phyloP scores from a whole-genome alignment of 306 rosid genomes.

The Quercus agrifolia region DNA sequence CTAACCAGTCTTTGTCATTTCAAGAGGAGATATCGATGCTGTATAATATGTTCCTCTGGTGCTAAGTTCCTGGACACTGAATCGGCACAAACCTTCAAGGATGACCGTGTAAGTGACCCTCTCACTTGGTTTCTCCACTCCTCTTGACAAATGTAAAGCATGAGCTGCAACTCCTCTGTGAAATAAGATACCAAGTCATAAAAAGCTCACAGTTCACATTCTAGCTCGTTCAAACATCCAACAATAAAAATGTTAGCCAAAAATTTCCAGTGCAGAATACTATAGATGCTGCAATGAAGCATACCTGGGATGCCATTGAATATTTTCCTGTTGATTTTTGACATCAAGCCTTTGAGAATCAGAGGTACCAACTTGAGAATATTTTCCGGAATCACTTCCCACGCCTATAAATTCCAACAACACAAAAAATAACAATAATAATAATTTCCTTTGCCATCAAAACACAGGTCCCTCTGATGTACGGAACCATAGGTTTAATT shows the following conservation, averaged over 20 bases:
- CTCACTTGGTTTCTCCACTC: constrained; percentile 99
- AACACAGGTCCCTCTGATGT: too few species aligned
- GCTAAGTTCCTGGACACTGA: constrained; percentile 87
- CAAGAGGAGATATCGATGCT: constrained; percentile 85
- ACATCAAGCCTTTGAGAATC: constrained; percentile 67
- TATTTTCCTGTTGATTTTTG: constrained; percentile 67
- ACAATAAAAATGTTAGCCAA: not conserved
- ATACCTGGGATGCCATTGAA: constrained; percentile 96
- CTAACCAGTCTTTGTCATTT: constrained; percentile 82
- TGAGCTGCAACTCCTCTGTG: constrained; percentile 96
- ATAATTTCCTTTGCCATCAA: not conserved
- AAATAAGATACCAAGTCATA: constrained; percentile 14
- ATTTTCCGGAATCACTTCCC: constrained; percentile 65
- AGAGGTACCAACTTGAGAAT: constrained; percentile 60
- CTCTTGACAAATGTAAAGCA: constrained; percentile 93
- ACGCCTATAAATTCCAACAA: constrained; percentile 24
- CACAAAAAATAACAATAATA: not conserved
- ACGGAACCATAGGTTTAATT: fast-evolving
- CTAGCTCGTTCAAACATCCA: not conserved
- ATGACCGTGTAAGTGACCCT: constrained; percentile 93
- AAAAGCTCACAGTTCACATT: not conserved
- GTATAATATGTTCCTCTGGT: constrained; percentile 94
- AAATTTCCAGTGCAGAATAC: not conserved
- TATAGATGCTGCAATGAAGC: constrained; percentile 3
- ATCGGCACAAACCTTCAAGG: constrained; percentile 97